phyloP scores from a whole-genome alignment of 2,329 filamentous ascomycete species.

The Corinectria fuckeliana region DNA sequence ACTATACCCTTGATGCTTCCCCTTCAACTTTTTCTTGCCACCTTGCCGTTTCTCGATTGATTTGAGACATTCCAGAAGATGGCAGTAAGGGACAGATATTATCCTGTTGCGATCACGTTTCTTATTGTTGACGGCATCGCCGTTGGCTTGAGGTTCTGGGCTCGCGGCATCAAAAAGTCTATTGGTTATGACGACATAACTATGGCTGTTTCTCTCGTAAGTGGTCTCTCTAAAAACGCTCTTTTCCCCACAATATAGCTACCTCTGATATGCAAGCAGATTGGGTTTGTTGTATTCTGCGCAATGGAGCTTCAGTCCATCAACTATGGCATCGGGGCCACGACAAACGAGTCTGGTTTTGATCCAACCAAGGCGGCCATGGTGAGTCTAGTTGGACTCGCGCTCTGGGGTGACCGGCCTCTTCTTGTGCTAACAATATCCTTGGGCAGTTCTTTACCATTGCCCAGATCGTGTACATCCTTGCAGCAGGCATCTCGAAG shows the following conservation, averaged over 20 bases:
- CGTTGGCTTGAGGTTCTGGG: slow-evolving; percentile 1
- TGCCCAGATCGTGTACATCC: slow-evolving; percentile 3
- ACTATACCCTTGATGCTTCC: too few relatives aligned
- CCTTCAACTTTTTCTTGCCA: too few relatives aligned
- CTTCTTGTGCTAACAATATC: not conserved
- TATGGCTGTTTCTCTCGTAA: not conserved
- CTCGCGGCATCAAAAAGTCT: not conserved
- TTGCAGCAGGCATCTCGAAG: not conserved
- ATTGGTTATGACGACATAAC: not conserved
- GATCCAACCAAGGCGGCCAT: slow-evolving; percentile 1
- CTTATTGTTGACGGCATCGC: slow-evolving; percentile 1
- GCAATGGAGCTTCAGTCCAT: not conserved
- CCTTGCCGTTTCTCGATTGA: too few relatives aligned
- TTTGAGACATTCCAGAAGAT: not conserved
- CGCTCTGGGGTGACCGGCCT: too few relatives aligned
- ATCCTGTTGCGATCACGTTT: not conserved
- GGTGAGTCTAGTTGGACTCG: not conserved
- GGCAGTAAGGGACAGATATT: not conserved
- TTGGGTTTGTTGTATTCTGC: slow-evolving; percentile 1
- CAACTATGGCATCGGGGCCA: not conserved
- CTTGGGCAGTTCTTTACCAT: not conserved
- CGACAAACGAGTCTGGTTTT: not conserved
- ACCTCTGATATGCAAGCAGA: not conserved
- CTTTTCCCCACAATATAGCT: not conserved
- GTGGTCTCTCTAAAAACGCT: not conserved